phyloP scores from a whole-genome alignment of 495 filamentous ascomycete species.

The Ramalina peruviana region DNA sequence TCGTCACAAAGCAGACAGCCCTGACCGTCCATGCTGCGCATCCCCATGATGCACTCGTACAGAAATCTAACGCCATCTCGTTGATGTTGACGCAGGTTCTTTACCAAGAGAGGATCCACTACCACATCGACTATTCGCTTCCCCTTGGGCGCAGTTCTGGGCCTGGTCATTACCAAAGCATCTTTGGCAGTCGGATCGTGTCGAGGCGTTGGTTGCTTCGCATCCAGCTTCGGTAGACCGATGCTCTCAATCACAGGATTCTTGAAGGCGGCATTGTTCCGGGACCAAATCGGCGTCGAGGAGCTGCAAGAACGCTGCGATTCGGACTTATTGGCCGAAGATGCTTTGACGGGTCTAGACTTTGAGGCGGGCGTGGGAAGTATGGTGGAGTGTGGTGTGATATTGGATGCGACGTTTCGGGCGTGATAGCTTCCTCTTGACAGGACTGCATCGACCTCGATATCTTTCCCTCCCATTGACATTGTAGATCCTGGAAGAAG shows the following conservation, averaged over 20 bases:
- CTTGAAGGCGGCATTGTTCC: slow-evolving; percentile 22
- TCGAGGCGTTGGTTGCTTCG: slow-evolving; percentile 39
- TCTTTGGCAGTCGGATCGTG: slow-evolving; percentile 49
- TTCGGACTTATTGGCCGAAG: too few relatives aligned
- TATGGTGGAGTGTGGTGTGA: too few relatives aligned
- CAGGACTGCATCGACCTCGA: slow-evolving; percentile 57
- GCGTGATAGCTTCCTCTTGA: slow-evolving; percentile 48
- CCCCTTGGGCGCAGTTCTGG: slow-evolving; percentile 39
- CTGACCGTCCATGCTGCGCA: slow-evolving; percentile 54
- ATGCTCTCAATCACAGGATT: slow-evolving; percentile 45
- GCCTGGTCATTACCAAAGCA: slow-evolving; percentile 60
- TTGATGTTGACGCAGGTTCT: slow-evolving; percentile 60
- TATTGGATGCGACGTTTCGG: neutral
- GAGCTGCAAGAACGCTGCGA: too few relatives aligned
- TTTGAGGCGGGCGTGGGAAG: too few relatives aligned
- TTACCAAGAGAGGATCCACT: slow-evolving; percentile 55
- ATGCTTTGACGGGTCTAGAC: too few relatives aligned
- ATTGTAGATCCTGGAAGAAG: slow-evolving; percentile 49
- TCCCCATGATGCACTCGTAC: slow-evolving; percentile 78
- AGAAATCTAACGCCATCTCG: slow-evolving; percentile 64
- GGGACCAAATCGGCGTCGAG: slow-evolving; percentile 21
- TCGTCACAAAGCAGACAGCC: slow-evolving; percentile 72
- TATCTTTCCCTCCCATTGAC: slow-evolving; percentile 56
- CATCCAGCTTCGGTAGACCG: slow-evolving; percentile 30
- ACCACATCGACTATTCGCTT: slow-evolving; percentile 69